Evolutionary conservation across 192 early-diverging fungal species (phyloP).

Genomic region (Coemansia sp.): DNA sequence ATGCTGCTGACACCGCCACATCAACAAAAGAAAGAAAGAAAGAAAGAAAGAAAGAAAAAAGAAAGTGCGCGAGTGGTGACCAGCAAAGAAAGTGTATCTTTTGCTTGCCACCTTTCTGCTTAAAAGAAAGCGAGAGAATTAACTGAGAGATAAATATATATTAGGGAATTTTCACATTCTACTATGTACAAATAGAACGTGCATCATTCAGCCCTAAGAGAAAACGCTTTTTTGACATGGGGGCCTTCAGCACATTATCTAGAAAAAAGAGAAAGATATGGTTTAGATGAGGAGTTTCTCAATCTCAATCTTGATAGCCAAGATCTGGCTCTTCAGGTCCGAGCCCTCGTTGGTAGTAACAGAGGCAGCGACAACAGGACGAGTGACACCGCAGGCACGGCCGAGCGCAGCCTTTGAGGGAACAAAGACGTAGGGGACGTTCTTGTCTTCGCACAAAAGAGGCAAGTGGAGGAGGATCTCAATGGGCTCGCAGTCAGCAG

Average conservation of each 20-base stretch:
- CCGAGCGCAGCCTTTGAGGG: constrained; percentile 96
- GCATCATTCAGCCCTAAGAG: constrained; percentile 45
- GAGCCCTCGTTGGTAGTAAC: constrained; percentile 98
- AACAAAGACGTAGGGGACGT: constrained; percentile 99
- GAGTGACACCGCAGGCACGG: constrained; percentile 96
- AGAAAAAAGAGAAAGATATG: constrained; percentile 4
- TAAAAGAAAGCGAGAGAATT: not conserved
- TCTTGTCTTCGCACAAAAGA: constrained; percentile 99
- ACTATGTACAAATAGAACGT: constrained; percentile 47
- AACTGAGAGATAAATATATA: not conserved
- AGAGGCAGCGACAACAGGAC: constrained; percentile 89
- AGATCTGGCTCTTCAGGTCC: constrained; percentile 93
- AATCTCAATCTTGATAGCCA: constrained; percentile 87
- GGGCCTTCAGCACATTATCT: constrained; percentile 37
- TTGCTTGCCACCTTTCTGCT: not conserved
- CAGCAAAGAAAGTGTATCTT: not conserved
- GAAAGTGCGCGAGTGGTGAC: no score
- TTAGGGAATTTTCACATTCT: constrained; percentile 24
- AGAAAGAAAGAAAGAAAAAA: no score
- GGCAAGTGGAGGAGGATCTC: constrained; percentile 98
- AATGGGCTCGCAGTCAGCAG: constrained; percentile 97
- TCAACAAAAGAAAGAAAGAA: no score
- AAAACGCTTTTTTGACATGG: not conserved
- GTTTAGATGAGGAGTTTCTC: constrained; percentile 71
- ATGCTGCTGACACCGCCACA: not conserved